Evolutionary conservation across 2,329 filamentous ascomycete species (phyloP), one percentile per base, ranked within the genome.

Genomic region (Diaporthe batatas): DNA sequence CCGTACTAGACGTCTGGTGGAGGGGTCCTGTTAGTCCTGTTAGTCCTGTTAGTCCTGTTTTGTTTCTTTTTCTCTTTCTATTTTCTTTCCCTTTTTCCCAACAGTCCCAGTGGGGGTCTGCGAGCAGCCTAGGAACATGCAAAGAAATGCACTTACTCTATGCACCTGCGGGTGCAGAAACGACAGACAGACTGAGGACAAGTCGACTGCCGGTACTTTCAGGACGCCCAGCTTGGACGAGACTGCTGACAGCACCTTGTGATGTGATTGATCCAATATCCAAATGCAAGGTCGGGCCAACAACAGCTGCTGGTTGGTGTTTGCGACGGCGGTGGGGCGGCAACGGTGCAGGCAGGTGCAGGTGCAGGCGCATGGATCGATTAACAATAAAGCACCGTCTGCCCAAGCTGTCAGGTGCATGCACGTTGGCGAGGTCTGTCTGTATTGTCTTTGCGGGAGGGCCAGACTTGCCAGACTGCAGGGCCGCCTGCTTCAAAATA

Each of bases 231-330:
- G 29, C 29, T 29, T 29, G 29, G 29, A 29, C 29, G 29, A 29
- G 44, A 39, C 21, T n/a, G 44, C 10, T 49, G 47, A 39, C 21
- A 39, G 62, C 32, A 29, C 32, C 62, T 25, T 51, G 44, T 39
- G 58, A 64, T 64, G 39, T 64, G 62, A 51, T 65, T 65, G 62
- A 65, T 36, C 29, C 32, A 67, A 53, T 39, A 39, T 51, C 62
- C 29, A 39, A 12, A 65, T 65, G 62, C 62, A 65, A 65, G 59
- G 59, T 65, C 59, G 59, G 59, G 36, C 62, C 62, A 67, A 67
- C 62, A 53, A 12, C 62, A 21, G 62, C 32, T 67, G 62, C 14
- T 67, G 62, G 62, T 67, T 53, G 47, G 47, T 67, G 62, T 67
- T 53, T 32, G 47, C 47, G 47, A 67, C 62, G 18, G 32, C 62